phyloP scores from a whole-genome alignment of 495 filamentous ascomycete genomes.

The Haplographium delicatum region DNA sequence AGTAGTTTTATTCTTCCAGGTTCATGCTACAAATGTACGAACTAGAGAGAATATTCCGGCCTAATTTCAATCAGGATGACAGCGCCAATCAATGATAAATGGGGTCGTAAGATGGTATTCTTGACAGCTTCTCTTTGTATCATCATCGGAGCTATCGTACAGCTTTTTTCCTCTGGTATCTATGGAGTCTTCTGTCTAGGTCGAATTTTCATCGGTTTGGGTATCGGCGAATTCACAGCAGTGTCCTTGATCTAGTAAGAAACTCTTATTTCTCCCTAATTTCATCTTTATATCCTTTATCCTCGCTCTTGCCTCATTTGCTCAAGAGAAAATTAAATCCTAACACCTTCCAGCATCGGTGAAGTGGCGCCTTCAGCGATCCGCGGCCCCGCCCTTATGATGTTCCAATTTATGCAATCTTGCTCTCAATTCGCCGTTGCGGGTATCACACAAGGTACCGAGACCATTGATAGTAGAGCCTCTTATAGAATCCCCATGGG shows the following conservation, averaged over 20 bases:
- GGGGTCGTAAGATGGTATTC: conserved; percentile 24
- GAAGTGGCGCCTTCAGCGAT: conserved; percentile 32
- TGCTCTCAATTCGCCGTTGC: conserved; percentile 32
- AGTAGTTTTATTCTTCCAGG: too few species aligned
- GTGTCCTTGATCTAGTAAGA: conserved; percentile 24
- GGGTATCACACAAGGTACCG: conserved; percentile 31
- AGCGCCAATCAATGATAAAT: conserved; percentile 24
- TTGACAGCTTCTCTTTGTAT: conserved; percentile 21
- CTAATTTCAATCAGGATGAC: too few species aligned
- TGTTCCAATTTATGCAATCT: conserved; percentile 35
- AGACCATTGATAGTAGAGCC: conserved; percentile 22
- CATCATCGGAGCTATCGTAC: conserved; percentile 20
- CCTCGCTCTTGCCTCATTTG: too few species aligned
- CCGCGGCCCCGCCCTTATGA: conserved; percentile 34
- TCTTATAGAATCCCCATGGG: conserved; percentile 36
- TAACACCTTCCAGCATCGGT: too few species aligned
- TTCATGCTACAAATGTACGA: too few species aligned
- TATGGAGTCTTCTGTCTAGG: conserved; percentile 17
- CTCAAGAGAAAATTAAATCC: too few species aligned
- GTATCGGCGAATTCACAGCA: conserved; percentile 24
- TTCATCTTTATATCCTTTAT: too few species aligned
- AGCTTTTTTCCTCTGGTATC: conserved; percentile 9
- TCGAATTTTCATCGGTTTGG: conserved; percentile 24
- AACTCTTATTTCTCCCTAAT: too few species aligned
- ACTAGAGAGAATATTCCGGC: too few species aligned